Conservation (phyloP, 2,329 filamentous ascomycete species). For the Periconia sp. region DNA sequence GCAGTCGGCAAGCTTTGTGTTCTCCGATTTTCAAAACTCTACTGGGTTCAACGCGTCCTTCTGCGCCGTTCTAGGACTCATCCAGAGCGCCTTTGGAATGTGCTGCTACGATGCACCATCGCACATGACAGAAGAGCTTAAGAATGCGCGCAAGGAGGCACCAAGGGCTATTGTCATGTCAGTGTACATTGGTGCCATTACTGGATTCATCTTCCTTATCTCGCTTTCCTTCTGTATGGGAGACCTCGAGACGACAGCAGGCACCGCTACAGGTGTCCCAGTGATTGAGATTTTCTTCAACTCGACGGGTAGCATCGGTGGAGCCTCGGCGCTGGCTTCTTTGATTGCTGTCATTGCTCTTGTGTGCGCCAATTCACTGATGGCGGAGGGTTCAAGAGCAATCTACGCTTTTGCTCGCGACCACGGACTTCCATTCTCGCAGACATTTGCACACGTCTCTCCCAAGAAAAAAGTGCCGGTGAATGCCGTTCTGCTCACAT, state of each 20-base stretch:
- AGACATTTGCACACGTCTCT: slow-evolving; percentile 54
- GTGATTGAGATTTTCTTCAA: slow-evolving; percentile 62
- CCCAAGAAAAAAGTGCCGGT: slow-evolving; percentile 56
- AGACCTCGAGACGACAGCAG: slow-evolving; percentile 53
- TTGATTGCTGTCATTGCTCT: slow-evolving; percentile 58
- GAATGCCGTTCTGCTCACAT: slow-evolving; percentile 56
- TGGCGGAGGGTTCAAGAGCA: slow-evolving; percentile 55
- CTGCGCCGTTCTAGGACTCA: slow-evolving; percentile 59
- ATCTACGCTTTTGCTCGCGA: slow-evolving; percentile 59
- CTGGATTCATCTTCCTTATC: slow-evolving; percentile 48
- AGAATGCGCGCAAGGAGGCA: slow-evolving; percentile 57
- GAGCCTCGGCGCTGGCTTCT: slow-evolving; percentile 52
- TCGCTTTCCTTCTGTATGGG: slow-evolving; percentile 50
- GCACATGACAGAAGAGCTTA: slow-evolving; percentile 64
- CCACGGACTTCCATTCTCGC: slow-evolving; percentile 60
- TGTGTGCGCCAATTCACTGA: slow-evolving; percentile 53
- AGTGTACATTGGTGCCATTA: slow-evolving; percentile 47
- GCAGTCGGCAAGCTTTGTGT: slow-evolving; percentile 61
- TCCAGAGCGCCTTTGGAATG: slow-evolving; percentile 63
- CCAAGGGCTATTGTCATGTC: slow-evolving; percentile 52
- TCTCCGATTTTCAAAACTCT: slow-evolving; percentile 60
- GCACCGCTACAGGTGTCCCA: slow-evolving; percentile 57
- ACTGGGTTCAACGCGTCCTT: slow-evolving; percentile 60
- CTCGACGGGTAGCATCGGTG: slow-evolving; percentile 53
- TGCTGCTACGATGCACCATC: slow-evolving; percentile 57